A percentile compares a stretch with the other conserved stretches of the same genome.
These are phyloP conservation scores for Tephrocybe sp. DNA, from an alignment of 768 basidiomycete genomes.

Conservation along the genomic window DNA sequence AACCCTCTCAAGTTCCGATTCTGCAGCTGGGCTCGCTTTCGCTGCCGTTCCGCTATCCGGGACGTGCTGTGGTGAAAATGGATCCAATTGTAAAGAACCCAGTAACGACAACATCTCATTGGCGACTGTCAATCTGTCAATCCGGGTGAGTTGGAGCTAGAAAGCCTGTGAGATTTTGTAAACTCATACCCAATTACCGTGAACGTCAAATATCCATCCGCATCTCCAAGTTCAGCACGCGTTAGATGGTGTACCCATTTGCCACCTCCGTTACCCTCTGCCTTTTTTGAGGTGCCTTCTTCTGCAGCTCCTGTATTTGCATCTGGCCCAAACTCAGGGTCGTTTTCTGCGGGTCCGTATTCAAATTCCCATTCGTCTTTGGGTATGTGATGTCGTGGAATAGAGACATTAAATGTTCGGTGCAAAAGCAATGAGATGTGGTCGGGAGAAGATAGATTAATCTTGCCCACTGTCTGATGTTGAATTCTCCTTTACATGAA, in stretches of 20 bases:
- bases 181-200: slow-evolving; percentile 90
- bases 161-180: too few relatives aligned
- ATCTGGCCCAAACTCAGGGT: slow-evolving; percentile 63
- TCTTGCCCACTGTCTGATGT: slow-evolving; percentile 63
- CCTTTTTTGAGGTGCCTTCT: slow-evolving; percentile 21
- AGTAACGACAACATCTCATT: slow-evolving; percentile 92
- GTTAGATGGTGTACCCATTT: slow-evolving; percentile 80
- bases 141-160: too few relatives aligned
- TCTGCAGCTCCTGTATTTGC: slow-evolving; percentile 26
- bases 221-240: slow-evolving; percentile 67
- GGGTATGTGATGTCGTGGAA: slow-evolving; percentile 90
- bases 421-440: slow-evolving; percentile 90
- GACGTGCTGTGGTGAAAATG: slow-evolving; percentile 65
- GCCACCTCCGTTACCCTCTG: slow-evolving; percentile 51
- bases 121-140: slow-evolving; percentile 73
- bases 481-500: slow-evolving; percentile 5
- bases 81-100: slow-evolving; percentile 78
- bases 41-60: slow-evolving; percentile 21
- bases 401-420: slow-evolving; percentile 92
- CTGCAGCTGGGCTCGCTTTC: slow-evolving; percentile 16
- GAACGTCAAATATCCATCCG: slow-evolving; percentile 70
- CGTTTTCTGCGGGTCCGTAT: slow-evolving; percentile 79
- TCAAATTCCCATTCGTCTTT: slow-evolving; percentile 82
- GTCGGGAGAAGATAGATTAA: slow-evolving; percentile 89
- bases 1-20: slow-evolving; percentile 21